Evolutionary conservation across 257 asterid genomes (phyloP).

Genomic region (Plectranthus barbatus): DNA sequence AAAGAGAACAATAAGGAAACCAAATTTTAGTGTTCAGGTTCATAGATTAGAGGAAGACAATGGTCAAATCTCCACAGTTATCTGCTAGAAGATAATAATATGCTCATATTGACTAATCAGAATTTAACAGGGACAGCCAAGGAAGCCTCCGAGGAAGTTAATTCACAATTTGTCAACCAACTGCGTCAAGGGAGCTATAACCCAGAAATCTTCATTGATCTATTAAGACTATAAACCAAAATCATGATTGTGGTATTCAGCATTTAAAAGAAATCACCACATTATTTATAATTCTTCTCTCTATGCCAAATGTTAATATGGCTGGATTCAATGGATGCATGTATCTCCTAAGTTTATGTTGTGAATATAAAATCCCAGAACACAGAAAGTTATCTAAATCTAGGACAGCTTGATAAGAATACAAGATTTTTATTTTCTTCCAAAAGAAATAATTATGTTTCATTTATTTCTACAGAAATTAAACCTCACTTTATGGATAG

Average conservation of each 20-base stretch:
- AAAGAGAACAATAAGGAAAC: constrained; percentile 14
- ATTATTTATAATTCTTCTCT: not conserved
- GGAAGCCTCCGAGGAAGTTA: not conserved
- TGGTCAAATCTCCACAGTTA: not conserved
- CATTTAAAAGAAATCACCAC: not conserved
- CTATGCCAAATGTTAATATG: not conserved
- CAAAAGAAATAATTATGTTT: not conserved
- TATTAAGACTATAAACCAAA: not conserved
- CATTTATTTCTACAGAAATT: not conserved
- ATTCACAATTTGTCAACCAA: not conserved
- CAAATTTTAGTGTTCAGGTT: constrained; percentile 5
- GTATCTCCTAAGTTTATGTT: not conserved
- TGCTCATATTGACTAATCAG: not conserved
- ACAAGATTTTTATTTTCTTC: not conserved
- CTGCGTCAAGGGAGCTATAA: not conserved
- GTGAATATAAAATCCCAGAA: not conserved
- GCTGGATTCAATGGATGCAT: not conserved
- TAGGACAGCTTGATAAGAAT: not conserved
- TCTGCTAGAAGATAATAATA: not conserved
- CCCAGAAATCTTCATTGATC: not conserved
- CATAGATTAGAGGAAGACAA: not conserved
- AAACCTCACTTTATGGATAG: not conserved
- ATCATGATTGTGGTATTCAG: not conserved
- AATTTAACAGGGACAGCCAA: not conserved
- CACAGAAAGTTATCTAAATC: constrained; percentile 4